Base-by-base conservation (phyloP, 306 rosid species). In the Malus sylvestris region DNA sequence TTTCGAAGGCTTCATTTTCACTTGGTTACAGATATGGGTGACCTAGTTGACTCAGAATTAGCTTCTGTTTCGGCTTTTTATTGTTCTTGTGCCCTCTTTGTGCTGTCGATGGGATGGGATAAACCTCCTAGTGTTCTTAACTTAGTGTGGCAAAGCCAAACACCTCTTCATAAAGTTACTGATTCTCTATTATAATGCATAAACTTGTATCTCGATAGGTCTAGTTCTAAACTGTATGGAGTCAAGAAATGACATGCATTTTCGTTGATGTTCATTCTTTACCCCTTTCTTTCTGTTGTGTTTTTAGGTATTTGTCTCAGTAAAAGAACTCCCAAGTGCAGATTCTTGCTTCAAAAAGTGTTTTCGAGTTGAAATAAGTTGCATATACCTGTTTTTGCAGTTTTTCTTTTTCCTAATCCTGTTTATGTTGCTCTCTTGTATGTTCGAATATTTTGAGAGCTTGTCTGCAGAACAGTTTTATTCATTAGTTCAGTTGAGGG, bases 281-380 rank as follows among this genome's bases (percentile, higher is more conserved):
- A 27, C 22, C 33, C 18, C 19, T 81, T 85, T 67, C 61, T 68
- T 42, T 78, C 29, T 0, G 30, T 86, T 89, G 86, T 9, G 45
- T 42, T 42, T 40, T 42, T 42, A 42, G 45, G 45, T 42, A 8
- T 9, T 10, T 3, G 45, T 42, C 45, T 42, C 45, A 0, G 45
- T 42, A 0, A 42, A 9, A 42, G 45, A 85, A 86, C 89, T 81
- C 93, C 89, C 53, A 93, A 88, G 83, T 42, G 45, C 53, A 88
- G 97, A 42, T 83, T 91, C 81, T 78, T 88, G 62, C 87, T 91
- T 84, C 96, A 89, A 81, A 93, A 89, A 74, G 86, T 86, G 8
- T 91, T 87, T 81, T 85, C 91, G 32, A 85, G 77, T 85, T 88
- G 92, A 82, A 89, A 93, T 78, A 84, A 91, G 78, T 81, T 91